Conservation (phyloP, 2,329 filamentous ascomycete genomes). For the Colletotrichum godetiae region DNA sequence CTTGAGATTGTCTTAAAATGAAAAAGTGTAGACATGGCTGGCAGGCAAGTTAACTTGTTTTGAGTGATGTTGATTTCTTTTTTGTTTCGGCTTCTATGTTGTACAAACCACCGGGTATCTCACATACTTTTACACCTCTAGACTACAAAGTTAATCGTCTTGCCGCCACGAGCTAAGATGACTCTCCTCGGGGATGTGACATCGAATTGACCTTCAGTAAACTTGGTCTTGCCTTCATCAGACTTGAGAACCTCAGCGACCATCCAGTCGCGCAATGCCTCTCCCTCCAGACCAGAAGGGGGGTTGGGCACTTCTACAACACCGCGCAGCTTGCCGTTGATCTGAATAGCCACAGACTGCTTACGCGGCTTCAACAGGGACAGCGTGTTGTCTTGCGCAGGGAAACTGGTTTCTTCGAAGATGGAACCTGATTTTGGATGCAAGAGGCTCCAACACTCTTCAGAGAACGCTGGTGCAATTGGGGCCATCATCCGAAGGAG, state of each 20-base stretch:
- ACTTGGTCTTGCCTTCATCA: constrained; percentile 67
- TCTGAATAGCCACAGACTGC: constrained; percentile 74
- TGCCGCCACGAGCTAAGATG: constrained; percentile 74
- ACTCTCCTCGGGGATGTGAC: constrained; percentile 69
- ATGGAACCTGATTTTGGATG: constrained; percentile 51
- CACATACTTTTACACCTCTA: constrained; percentile 39
- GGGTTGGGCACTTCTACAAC: constrained; percentile 72
- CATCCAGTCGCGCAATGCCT: constrained; percentile 69
- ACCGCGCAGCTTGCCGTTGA: constrained; percentile 83
- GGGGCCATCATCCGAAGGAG: constrained; percentile 82
- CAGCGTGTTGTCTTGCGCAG: constrained; percentile 62
- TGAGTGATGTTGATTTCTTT: background rate
- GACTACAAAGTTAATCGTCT: constrained; percentile 80
- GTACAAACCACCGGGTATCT: constrained; percentile 32
- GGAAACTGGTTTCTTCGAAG: constrained; percentile 66
- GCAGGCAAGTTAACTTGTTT: background rate
- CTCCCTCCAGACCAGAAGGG: constrained; percentile 51
- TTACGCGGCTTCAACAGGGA: constrained; percentile 61
- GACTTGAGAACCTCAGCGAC: constrained; percentile 70
- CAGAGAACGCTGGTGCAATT: constrained; percentile 82
- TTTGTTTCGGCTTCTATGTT: background rate
- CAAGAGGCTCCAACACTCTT: constrained; percentile 81
- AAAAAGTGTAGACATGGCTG: too few relatives aligned
- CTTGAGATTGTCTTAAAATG: background rate
- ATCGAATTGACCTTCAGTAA: constrained; percentile 58